Conservation (phyloP, 805 yeast genomes). For the Vanderwaltozyma tropicalis region DNA sequence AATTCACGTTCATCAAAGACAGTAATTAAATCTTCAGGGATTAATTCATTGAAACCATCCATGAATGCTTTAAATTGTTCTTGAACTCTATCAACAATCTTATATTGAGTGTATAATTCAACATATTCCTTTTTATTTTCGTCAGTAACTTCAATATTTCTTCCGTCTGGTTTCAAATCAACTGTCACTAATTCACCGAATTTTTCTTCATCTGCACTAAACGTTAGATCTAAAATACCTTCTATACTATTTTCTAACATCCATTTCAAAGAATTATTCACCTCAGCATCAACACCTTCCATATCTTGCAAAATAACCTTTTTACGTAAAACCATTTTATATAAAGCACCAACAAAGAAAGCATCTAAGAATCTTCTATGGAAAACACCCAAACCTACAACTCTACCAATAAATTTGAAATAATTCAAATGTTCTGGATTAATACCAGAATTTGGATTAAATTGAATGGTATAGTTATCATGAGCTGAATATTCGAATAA, state of each 20-base stretch:
- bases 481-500: conserved; percentile 94
- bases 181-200: conserved; percentile 87
- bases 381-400: conserved; percentile 96
- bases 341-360: conserved; percentile 94
- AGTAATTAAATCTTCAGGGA: conserved; percentile 91
- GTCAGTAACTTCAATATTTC: conserved; percentile 82
- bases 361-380: conserved; percentile 97
- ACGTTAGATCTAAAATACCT: conserved; percentile 76
- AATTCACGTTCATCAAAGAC: conserved; percentile 97
- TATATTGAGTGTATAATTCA: conserved; percentile 92
- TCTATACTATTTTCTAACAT: conserved; percentile 90
- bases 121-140: conserved; percentile 93
- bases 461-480: conserved; percentile 95
- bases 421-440: conserved; percentile 97
- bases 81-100: conserved; percentile 82
- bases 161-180: conserved; percentile 83
- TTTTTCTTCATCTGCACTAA: conserved; percentile 82
- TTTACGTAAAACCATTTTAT: conserved; percentile 93
- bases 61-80: conserved; percentile 94
- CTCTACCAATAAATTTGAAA: conserved; percentile 96
- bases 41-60: conserved; percentile 94
- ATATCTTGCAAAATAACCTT: conserved; percentile 91
- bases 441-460: conserved; percentile 92
- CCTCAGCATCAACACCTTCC: conserved; percentile 98
- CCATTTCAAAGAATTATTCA: conserved; percentile 92